A percentile compares a stretch with the other conserved stretches of the same genome.
phyloP scores from a whole-genome alignment of 2,329 filamentous ascomycete genomes.

The Teratosphaeria viscida region DNA sequence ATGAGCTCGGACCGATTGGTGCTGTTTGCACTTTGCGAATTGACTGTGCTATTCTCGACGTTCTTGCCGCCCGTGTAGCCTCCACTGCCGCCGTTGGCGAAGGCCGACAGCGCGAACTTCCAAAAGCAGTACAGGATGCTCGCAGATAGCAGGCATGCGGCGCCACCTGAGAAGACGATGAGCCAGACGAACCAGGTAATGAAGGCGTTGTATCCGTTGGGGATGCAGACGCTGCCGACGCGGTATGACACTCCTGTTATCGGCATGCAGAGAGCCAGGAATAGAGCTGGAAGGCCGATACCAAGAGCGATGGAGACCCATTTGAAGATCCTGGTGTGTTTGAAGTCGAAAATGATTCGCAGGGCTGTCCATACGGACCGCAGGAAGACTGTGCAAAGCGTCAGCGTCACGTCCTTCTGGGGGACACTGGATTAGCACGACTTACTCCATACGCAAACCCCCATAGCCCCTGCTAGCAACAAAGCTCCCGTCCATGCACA shows the following conservation, averaged over 20 bases:
- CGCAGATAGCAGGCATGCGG: slow-evolving; percentile 21
- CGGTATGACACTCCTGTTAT: slow-evolving; percentile 88
- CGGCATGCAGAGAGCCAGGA: slow-evolving; percentile 62
- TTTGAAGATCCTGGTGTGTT: slow-evolving; percentile 6
- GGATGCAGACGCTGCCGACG: slow-evolving; percentile 82
- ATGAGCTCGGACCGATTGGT: not conserved
- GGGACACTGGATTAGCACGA: not conserved
- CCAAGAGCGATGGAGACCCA: slow-evolving; percentile 8
- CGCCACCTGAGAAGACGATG: slow-evolving; percentile 20
- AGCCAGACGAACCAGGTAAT: slow-evolving; percentile 36
- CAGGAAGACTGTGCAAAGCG: slow-evolving; percentile 6
- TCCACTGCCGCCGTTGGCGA: slow-evolving; percentile 1
- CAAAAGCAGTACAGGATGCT: slow-evolving; percentile 28
- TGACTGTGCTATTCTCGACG: not conserved
- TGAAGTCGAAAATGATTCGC: slow-evolving; percentile 12
- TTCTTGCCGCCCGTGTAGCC: not conserved
- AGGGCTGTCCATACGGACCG: slow-evolving; percentile 12
- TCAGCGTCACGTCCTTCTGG: not conserved
- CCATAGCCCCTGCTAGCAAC: slow-evolving; percentile 72
- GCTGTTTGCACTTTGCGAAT: not conserved
- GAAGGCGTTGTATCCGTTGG: slow-evolving; percentile 76
- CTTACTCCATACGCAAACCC: slow-evolving; percentile 64
- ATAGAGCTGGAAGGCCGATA: slow-evolving; percentile 53
- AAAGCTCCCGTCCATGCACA: slow-evolving; percentile 75
- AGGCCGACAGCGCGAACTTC: slow-evolving; percentile 17